Conservation (phyloP, 148 eudicot species). For the Beta vulgaris region DNA sequence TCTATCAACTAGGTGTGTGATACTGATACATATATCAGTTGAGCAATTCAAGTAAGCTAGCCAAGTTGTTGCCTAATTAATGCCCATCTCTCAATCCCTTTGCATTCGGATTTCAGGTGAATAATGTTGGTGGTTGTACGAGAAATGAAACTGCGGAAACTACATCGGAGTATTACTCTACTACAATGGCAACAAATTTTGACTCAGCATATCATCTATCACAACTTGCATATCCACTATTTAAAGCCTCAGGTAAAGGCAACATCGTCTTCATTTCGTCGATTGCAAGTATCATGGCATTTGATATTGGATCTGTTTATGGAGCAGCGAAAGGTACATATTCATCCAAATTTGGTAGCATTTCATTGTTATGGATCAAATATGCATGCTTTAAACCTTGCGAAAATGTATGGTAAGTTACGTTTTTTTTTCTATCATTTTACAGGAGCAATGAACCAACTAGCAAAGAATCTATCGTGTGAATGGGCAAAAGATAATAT, state of each 20-base stretch:
- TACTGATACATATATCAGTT: no score
- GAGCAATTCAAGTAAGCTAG: no score
- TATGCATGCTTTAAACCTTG: background rate
- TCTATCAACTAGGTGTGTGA: no score
- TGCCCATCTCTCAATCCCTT: no score
- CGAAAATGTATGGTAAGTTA: no score
- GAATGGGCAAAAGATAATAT: conserved; percentile 14
- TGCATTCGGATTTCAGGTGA: background rate
- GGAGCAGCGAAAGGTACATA: background rate
- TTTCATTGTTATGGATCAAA: no score
- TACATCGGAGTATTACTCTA: background rate
- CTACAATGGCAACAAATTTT: background rate
- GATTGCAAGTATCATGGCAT: background rate
- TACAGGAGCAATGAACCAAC: conserved; percentile 3
- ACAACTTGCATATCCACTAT: background rate
- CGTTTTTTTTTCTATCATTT: background rate
- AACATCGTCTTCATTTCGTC: background rate
- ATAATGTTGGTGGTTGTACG: background rate
- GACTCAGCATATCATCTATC: conserved; percentile 4
- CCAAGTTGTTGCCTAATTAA: no score
- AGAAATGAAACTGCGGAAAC: background rate
- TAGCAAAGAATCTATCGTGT: background rate
- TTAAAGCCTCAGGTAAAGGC: background rate
- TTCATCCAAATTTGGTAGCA: background rate
- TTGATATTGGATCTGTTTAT: background rate